Percentiles rank a stretch among this genome's conserved stretches.
phyloP scores from a whole-genome alignment of 2,329 filamentous ascomycete species.

The Diaporthe ampelina region DNA sequence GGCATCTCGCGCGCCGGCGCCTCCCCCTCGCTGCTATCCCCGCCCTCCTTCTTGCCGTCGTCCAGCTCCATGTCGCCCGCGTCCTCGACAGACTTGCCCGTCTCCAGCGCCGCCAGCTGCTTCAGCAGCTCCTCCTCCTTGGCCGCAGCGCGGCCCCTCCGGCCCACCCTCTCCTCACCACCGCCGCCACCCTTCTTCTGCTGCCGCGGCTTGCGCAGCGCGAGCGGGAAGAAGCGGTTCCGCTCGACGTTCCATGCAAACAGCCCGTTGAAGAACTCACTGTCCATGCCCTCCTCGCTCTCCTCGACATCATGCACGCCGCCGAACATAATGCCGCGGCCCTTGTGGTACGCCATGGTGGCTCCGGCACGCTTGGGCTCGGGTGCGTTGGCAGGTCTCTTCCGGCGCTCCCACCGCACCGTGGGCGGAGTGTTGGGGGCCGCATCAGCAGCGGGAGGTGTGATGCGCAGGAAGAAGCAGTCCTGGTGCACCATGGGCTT shows the following conservation, averaged over 20 bases:
- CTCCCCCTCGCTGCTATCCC: conserved; percentile 58
- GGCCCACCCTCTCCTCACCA: conserved; percentile 67
- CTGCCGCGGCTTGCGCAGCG: conserved; percentile 79
- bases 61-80: conserved; percentile 64
- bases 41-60: conserved; percentile 56
- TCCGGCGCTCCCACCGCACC: conserved; percentile 92
- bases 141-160: conserved; percentile 84
- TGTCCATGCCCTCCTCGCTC: conserved; percentile 94
- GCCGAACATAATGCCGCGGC: conserved; percentile 91
- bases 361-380: conserved; percentile 87
- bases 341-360: conserved; percentile 95
- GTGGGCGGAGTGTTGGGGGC: conserved; percentile 75
- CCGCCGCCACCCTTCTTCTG: conserved; percentile 63
- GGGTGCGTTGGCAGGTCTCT: conserved; percentile 91
- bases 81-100: conserved; percentile 74
- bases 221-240: conserved; percentile 92
- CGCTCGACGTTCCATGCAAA: conserved; percentile 96
- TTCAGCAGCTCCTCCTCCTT: conserved; percentile 91
- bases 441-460: conserved; percentile 77
- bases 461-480: conserved; percentile 91
- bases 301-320: conserved; percentile 95
- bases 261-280: conserved; percentile 94
- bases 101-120: conserved; percentile 88
- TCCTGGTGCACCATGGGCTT: conserved; percentile 95
- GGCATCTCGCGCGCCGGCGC: conserved; percentile 73